These are phyloP conservation scores for Alloascoidea africana DNA, from an alignment of 805 yeast species.

Conservation along the genomic window DNA sequence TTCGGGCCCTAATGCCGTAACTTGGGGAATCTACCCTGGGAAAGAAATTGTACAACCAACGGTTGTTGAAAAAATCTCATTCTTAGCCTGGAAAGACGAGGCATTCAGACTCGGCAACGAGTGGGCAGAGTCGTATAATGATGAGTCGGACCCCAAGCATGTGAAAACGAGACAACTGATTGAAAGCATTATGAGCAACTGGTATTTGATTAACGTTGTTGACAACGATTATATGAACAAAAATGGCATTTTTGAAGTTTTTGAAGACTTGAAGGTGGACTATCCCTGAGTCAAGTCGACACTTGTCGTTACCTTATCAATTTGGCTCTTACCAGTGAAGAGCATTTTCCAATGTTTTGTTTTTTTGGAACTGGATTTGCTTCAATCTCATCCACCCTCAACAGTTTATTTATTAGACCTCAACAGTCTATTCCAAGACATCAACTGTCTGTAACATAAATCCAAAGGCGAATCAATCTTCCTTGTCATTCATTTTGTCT, in stretches of 20 bases:
- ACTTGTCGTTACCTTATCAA: too few relatives aligned
- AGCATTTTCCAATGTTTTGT: too few relatives aligned
- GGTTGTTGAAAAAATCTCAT: slow-evolving; percentile 81
- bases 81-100: slow-evolving; percentile 96
- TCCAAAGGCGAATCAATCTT: too few relatives aligned
- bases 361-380: too few relatives aligned
- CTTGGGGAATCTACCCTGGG: slow-evolving; percentile 98
- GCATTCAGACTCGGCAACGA: slow-evolving; percentile 71
- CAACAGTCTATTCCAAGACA: too few relatives aligned
- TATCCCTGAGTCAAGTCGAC: too few relatives aligned
- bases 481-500: too few relatives aligned
- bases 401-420: too few relatives aligned
- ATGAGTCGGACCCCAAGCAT: slow-evolving; percentile 10
- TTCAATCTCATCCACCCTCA: too few relatives aligned
- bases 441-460: too few relatives aligned
- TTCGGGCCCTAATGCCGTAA: slow-evolving; percentile 83
- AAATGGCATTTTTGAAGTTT: slow-evolving; percentile 15
- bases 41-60: slow-evolving; percentile 92
- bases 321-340: too few relatives aligned
- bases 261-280: slow-evolving; percentile 7
- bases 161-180: slow-evolving; percentile 27
- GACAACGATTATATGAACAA: slow-evolving; percentile 54
- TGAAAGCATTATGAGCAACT: slow-evolving; percentile 34
- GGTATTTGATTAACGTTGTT: slow-evolving; percentile 73
- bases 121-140: slow-evolving; percentile 37